A percentile compares a stretch with the other conserved stretches of the same genome.
Conservation (phyloP, 176 grass and related monocot genomes). For the Lolium multiflorum region DNA sequence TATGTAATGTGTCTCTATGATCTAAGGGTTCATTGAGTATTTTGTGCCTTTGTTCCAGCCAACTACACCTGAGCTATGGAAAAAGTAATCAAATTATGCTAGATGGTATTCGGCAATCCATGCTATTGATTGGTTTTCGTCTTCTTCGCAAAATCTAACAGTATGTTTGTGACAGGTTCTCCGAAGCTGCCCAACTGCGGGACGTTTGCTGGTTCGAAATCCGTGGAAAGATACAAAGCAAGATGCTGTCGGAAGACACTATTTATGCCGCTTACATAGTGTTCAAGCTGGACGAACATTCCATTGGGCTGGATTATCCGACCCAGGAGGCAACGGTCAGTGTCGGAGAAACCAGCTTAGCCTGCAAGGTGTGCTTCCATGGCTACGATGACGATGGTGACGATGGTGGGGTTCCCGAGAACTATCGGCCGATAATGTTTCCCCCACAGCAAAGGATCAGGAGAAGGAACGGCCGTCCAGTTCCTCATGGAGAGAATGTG, state of each 20-base stretch:
- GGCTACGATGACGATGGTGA: not conserved
- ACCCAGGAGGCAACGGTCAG: constrained; percentile 36
- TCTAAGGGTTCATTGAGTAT: not conserved
- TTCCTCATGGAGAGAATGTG: not conserved
- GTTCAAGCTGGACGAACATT: constrained; percentile 30
- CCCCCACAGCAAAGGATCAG: not conserved
- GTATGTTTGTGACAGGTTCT: constrained; percentile 35
- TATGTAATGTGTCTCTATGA: not conserved
- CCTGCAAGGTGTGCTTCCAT: constrained; percentile 37
- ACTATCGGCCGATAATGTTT: not conserved
- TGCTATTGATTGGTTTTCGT: not conserved
- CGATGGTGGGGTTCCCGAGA: constrained; percentile 5
- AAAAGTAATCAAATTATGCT: not conserved
- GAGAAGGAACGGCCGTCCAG: not conserved
- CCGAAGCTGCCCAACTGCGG: constrained; percentile 44
- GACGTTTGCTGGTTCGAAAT: constrained; percentile 77
- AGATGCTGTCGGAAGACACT: constrained; percentile 48
- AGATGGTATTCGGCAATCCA: not conserved
- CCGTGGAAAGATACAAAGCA: constrained; percentile 52
- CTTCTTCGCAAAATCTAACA: not conserved
- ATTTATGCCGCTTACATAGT: constrained; percentile 57
- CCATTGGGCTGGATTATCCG: not conserved
- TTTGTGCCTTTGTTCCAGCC: not conserved
- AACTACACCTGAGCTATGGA: not conserved
- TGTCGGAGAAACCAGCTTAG: not conserved